These are phyloP conservation scores for Pythium monospermum DNA, from an alignment of 352 stramenopile species.

Conservation along the genomic window DNA sequence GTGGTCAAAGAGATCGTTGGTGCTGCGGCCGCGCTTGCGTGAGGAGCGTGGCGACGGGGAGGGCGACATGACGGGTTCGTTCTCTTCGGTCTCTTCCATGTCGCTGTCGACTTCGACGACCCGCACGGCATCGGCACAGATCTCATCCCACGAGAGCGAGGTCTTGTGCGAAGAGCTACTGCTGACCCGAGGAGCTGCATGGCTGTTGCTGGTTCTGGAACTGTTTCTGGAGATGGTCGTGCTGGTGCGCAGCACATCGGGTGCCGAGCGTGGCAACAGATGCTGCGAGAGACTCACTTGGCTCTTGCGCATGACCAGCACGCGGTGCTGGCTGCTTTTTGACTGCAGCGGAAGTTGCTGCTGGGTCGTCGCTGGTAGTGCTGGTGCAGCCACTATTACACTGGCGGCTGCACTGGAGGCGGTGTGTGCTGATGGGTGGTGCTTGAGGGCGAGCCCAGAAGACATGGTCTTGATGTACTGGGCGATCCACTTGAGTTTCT, in stretches of 20 bases:
- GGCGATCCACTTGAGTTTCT: constrained; percentile 19
- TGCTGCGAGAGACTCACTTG: constrained; percentile 22
- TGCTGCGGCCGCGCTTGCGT: constrained; percentile 40
- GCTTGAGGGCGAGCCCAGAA: constrained; percentile 7
- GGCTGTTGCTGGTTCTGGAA: constrained; percentile 1
- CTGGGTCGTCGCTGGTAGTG: background rate
- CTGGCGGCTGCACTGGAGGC: background rate
- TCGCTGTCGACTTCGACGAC: too few relatives aligned
- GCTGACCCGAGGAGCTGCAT: constrained; percentile 11
- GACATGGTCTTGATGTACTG: constrained; percentile 25
- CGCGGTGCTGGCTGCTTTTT: background rate
- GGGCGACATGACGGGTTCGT: constrained; percentile 38
- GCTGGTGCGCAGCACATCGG: constrained; percentile 16
- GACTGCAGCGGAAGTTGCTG: background rate
- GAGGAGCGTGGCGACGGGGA: constrained; percentile 39
- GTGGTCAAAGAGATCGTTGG: constrained; percentile 41
- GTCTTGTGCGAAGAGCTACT: constrained; percentile 14
- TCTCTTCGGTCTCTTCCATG: too few relatives aligned
- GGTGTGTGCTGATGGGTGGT: constrained; percentile 1
- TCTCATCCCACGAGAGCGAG: constrained; percentile 24
- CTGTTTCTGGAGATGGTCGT: constrained; percentile 5
- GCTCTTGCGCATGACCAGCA: constrained; percentile 16
- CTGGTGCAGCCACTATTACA: too few relatives aligned
- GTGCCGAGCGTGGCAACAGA: constrained; percentile 13
- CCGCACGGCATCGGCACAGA: constrained; percentile 19